These are phyloP conservation scores for Waitea zeae DNA, from an alignment of 1,284 basidiomycete species.

Conservation along the genomic window DNA sequence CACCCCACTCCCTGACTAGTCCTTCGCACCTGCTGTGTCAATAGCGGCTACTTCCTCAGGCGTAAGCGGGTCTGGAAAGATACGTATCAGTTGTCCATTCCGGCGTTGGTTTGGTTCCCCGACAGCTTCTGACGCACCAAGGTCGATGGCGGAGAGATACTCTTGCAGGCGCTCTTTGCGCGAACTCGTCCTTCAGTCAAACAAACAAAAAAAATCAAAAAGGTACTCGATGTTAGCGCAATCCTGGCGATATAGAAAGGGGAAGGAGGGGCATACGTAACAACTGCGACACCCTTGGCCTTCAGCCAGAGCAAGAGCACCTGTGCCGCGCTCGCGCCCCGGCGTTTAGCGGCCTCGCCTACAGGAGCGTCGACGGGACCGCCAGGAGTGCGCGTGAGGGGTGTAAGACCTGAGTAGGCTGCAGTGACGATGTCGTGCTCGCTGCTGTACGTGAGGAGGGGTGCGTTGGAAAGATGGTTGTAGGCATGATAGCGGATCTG, in stretches of 20 bases:
- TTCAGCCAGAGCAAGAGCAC: conserved; percentile 53
- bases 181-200: conserved; percentile 37
- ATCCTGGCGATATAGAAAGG: background rate
- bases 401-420: conserved; percentile 56
- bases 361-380: conserved; percentile 59
- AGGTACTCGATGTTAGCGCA: conserved; percentile 1
- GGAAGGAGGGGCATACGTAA: conserved; percentile 39
- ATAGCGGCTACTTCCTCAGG: conserved; percentile 21
- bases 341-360: conserved; percentile 33
- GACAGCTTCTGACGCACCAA: conserved; percentile 22
- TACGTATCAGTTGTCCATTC: background rate
- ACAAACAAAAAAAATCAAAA: conserved; percentile 1
- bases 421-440: conserved; percentile 51
- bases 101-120: background rate
- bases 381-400: conserved; percentile 49
- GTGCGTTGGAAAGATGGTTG: conserved; percentile 34
- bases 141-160: conserved; percentile 32
- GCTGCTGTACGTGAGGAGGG: conserved; percentile 37
- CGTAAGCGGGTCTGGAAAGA: conserved; percentile 14
- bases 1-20: too few species aligned
- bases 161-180: conserved; percentile 33
- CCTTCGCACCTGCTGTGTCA: conserved; percentile 21
- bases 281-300: conserved; percentile 45
- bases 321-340: conserved; percentile 49
- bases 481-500: conserved; percentile 58